Base-by-base conservation (phyloP, 768 basidiomycete species). In the Mycena belliarum region DNA sequence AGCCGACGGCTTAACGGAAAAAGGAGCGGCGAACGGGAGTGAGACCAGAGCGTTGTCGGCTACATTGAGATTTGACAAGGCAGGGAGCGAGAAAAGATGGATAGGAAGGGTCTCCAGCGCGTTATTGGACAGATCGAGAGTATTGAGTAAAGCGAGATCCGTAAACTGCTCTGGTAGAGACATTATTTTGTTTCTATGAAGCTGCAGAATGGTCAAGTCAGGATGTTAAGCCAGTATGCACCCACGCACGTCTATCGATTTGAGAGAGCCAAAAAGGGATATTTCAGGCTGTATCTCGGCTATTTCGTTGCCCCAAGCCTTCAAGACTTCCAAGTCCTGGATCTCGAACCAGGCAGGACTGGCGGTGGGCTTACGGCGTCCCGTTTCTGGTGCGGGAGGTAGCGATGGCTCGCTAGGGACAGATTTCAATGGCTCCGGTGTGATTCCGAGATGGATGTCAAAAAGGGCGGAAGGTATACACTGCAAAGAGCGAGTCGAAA, bases 281-380 rank as follows among this genome's bases (percentile, higher is more conserved):
- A 94, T 87, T 68, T 94, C 92, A 23, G 84, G 86, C 63, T 93
- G 91, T 26, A 94, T 79, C 66, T 90, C 88, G 18, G 80, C 61
- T 40, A 94, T 92, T 20, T 88, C 85, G 65, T 94, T 93, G 65
- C 85, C 88, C 82, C 87, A 88, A 16, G 85, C 85, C 67, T 91
- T 93, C 41, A 94, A 73, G 6, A 88, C 75, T 35, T 82, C 81
- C 21, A 94, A 72, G 70, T 94, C 91, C 67, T 89, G 87, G 1
- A 87, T 87, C 67, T 93, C 91, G 64, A 85, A 94, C 89, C 91
- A 91, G 1, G 88, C 78, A 14, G 88, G 84, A 21, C 73, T 74
- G 46, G 77, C 73, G n/a, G n/a, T n/a, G 29, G 72, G 75, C 50
- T 78, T 76, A 29, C 73, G 76, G 10, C 75, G 70, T 41, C 76